Percentiles rank a stretch among this genome's conserved stretches.
phyloP scores from a whole-genome alignment of 2,329 filamentous ascomycete genomes.

The Cryphonectria radicalis region DNA sequence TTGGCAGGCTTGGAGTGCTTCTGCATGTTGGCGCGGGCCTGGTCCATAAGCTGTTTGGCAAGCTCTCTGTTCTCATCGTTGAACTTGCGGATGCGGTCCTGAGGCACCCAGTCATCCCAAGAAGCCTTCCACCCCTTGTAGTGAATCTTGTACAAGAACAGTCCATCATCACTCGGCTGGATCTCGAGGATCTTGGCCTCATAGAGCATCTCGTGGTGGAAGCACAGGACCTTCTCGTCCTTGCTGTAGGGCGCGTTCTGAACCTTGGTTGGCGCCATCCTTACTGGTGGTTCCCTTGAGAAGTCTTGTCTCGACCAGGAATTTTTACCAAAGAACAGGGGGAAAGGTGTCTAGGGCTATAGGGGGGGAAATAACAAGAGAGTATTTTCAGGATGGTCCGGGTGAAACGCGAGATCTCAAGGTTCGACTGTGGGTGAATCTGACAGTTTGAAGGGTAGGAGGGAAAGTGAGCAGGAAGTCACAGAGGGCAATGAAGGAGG shows the following conservation, averaged over 20 bases:
- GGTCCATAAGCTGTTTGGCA: constrained; percentile 72
- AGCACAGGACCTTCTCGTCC: constrained; percentile 95
- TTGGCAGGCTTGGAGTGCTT: constrained; percentile 47
- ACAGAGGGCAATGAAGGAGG: constrained; percentile 8
- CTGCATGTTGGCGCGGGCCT: constrained; percentile 64
- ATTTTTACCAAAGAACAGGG: not conserved
- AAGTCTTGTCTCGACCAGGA: not conserved
- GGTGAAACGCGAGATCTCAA: not conserved
- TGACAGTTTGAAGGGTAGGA: not conserved
- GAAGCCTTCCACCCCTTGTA: constrained; percentile 99
- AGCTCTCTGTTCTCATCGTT: constrained; percentile 95
- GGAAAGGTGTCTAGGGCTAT: not conserved
- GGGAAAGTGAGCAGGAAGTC: constrained; percentile 15
- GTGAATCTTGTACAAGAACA: constrained; percentile 89
- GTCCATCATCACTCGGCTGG: constrained; percentile 68
- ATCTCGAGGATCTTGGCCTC: constrained; percentile 94
- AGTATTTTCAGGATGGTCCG: not conserved
- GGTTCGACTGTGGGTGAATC: not conserved
- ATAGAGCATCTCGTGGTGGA: constrained; percentile 95
- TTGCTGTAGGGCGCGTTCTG: constrained; percentile 61
- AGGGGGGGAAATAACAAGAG: not conserved
- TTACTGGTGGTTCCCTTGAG: constrained; percentile 6
- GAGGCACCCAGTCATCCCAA: constrained; percentile 98
- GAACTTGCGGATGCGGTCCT: constrained; percentile 91
- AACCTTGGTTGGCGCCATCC: constrained; percentile 48